Evolutionary conservation across 2,329 filamentous ascomycete species (phyloP), one percentile per base, ranked within the genome.

Genomic region (Triangularia setosa): DNA sequence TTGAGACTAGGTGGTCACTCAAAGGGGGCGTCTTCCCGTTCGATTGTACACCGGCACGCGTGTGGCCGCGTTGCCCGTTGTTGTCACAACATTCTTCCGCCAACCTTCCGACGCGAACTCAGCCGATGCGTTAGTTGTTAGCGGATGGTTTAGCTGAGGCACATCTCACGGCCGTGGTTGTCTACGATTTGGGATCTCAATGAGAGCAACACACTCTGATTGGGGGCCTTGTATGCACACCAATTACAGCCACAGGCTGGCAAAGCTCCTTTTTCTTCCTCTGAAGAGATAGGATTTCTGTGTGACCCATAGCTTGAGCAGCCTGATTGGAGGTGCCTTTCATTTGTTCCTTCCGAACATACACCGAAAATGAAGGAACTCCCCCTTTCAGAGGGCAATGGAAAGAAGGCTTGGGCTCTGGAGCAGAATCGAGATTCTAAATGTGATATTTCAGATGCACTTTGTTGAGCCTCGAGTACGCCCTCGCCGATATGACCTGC

Each of bases 1-100:
- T 33, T 65, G 64, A 64, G 58, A 62, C 65, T 23, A 18, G n/a
- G 27, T 57, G 33, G 54, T 59, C 56, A 64, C 35, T 62, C 56
- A 60, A 53, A 58, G 62, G 57, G 12, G 12, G 58, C n/a, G 12
- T 11, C 48, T 21, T 23, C 30, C 57, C 60, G 58, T 30, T 33
- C 21, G 52, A 55, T 56, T 53, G 35, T 48, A 33, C 44, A 55
- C 27, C 60, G 25, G 23, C 23, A 59, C 55, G 64, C 53, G 52
- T 48, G 16, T 53, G 21, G 55, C 53, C 35, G 61, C 61, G 61
- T 58, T 56, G 54, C 57, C 44, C 11, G 44, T 61, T 33, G 52
- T 54, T 60, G 53, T 61, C 60, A 60, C 65, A 60, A 55, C 63
- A 63, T 48, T 62, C 59, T 33, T 55, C 52, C 25, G 52, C 18